Evolutionary conservation across 2,329 filamentous ascomycete genomes (phyloP).

Genomic region (Fonsecaea multimorphosa): DNA sequence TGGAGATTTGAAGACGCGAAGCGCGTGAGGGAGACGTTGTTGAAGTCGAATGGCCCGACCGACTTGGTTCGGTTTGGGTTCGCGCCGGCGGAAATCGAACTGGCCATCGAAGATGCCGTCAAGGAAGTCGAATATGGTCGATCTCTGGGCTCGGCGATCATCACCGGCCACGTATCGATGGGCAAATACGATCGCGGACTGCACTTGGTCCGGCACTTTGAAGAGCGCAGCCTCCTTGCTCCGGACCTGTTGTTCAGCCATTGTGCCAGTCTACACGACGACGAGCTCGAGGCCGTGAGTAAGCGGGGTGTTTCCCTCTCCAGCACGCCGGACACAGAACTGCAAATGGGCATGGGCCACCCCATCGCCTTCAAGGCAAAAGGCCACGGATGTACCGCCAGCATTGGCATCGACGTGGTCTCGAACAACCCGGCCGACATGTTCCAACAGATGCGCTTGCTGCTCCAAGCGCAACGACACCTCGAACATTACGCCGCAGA

Average conservation of each 20-base stretch:
- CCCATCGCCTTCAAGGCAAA: constrained; percentile 40
- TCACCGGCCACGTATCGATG: constrained; percentile 23
- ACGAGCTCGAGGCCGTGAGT: constrained; percentile 36
- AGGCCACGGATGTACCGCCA: constrained; percentile 30
- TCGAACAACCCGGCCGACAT: constrained; percentile 42
- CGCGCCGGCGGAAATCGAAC: constrained; percentile 22
- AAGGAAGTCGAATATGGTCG: constrained; percentile 24
- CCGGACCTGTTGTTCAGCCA: constrained; percentile 29
- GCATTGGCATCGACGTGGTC: constrained; percentile 43
- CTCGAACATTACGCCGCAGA: constrained; percentile 27
- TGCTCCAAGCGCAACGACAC: constrained; percentile 40
- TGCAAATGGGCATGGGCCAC: constrained; percentile 44
- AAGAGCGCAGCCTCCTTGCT: constrained; percentile 21
- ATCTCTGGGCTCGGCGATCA: constrained; percentile 15
- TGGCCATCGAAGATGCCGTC: constrained; percentile 15
- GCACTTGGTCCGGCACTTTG: constrained; percentile 22
- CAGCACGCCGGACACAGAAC: constrained; percentile 43
- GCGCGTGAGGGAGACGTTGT: constrained; percentile 17
- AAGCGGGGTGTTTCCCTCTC: constrained; percentile 37
- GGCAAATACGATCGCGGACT: constrained; percentile 22
- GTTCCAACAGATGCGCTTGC: constrained; percentile 42
- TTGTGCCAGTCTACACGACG: constrained; percentile 9
- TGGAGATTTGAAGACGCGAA: constrained; percentile 25
- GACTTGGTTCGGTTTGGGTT: constrained; percentile 28
- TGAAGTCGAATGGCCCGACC: constrained; percentile 8